Evolutionary conservation across 768 basidiomycete species (phyloP).

Genomic region (Dioszegia crocea): DNA sequence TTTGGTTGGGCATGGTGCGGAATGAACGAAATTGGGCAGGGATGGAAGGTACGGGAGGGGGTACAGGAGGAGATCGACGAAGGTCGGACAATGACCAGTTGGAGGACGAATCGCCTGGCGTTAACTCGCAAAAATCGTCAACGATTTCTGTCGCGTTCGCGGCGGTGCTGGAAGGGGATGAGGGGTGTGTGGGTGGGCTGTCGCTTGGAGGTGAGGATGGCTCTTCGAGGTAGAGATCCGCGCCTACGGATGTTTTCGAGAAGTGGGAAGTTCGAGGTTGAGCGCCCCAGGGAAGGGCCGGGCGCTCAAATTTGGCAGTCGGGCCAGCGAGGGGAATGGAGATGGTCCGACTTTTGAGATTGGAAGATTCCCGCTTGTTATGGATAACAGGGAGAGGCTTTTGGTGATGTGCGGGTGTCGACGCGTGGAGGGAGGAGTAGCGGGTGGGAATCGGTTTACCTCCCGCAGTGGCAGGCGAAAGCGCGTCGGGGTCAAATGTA

Average conservation of each 20-base stretch:
- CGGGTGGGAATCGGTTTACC: neutral
- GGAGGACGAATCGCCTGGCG: slow-evolving; percentile 1
- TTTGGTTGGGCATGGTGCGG: neutral
- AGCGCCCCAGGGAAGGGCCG: neutral
- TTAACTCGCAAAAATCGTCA: neutral
- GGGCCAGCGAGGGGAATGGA: neutral
- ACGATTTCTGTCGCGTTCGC: too few relatives aligned
- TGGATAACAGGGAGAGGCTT: neutral
- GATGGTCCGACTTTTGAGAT: neutral
- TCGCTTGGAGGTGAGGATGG: neutral
- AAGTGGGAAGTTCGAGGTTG: neutral
- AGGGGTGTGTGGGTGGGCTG: too few relatives aligned
- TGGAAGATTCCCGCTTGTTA: neutral
- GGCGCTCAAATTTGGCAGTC: neutral
- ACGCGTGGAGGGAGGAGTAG: neutral
- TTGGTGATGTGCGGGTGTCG: neutral
- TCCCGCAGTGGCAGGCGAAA: neutral
- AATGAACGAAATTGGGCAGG: neutral
- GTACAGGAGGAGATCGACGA: neutral
- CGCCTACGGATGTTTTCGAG: neutral
- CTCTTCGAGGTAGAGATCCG: neutral
- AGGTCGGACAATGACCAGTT: neutral
- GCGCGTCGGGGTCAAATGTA: neutral
- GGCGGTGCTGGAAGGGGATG: too few relatives aligned
- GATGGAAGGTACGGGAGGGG: neutral